Evolutionary conservation across 805 yeast genomes (phyloP).

Genomic region (Kodamaea neixiangensis): DNA sequence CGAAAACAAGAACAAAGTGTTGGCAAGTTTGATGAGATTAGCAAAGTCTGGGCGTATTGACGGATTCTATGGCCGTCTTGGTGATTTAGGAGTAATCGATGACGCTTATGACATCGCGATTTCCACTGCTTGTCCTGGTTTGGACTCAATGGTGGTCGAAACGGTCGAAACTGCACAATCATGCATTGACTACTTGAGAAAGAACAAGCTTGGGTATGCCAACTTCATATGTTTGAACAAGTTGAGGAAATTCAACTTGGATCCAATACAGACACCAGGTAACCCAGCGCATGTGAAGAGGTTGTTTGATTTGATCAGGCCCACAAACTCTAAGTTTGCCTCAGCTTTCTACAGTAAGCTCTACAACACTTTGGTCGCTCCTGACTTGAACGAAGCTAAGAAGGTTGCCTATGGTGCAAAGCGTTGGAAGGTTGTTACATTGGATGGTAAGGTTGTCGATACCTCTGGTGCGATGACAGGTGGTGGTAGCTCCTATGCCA

Average conservation of each 20-base stretch:
- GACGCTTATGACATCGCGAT: slow-evolving; percentile 88
- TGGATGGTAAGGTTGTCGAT: slow-evolving; percentile 90
- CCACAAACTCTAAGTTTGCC: slow-evolving; percentile 64
- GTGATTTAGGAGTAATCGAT: slow-evolving; percentile 90
- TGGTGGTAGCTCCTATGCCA: slow-evolving; percentile 74
- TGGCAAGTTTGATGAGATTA: slow-evolving; percentile 65
- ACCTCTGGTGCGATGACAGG: slow-evolving; percentile 96
- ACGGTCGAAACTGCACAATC: slow-evolving; percentile 59
- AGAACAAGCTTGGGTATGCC: slow-evolving; percentile 84
- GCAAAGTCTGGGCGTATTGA: slow-evolving; percentile 77
- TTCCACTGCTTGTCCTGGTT: slow-evolving; percentile 89
- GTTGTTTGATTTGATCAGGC: slow-evolving; percentile 77
- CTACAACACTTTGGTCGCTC: slow-evolving; percentile 85
- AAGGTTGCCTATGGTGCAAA: slow-evolving; percentile 80
- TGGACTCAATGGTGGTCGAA: slow-evolving; percentile 93
- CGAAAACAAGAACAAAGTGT: slow-evolving; percentile 73
- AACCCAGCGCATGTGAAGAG: slow-evolving; percentile 66
- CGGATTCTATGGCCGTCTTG: slow-evolving; percentile 89
- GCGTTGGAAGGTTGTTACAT: slow-evolving; percentile 86
- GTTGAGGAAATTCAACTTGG: slow-evolving; percentile 61
- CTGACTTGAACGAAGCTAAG: slow-evolving; percentile 76
- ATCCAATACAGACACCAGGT: slow-evolving; percentile 66
- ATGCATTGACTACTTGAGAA: slow-evolving; percentile 77
- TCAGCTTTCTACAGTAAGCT: slow-evolving; percentile 90
- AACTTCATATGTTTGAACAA: slow-evolving; percentile 80